Evolutionary conservation across 441 rosid genomes (phyloP).

Genomic region (Jatropha multifida): DNA sequence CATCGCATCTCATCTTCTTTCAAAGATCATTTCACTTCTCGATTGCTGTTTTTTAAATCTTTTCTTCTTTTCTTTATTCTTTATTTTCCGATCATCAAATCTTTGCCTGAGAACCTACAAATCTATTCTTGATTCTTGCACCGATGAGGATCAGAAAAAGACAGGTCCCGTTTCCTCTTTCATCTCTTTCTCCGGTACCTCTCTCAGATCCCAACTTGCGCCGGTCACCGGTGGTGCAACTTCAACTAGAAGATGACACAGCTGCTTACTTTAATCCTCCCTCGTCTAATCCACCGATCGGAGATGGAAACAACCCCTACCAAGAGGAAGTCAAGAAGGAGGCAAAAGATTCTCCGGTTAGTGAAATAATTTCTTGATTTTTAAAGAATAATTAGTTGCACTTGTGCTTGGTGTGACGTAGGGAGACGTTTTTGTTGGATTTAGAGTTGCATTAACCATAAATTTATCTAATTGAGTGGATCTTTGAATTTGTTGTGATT

Average conservation of each 20-base stretch:
- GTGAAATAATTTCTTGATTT: conserved; percentile 26
- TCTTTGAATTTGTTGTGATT: conserved; percentile 14
- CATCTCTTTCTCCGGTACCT: conserved; percentile 76
- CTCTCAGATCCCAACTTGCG: conserved; percentile 76
- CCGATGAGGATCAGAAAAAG: conserved; percentile 96
- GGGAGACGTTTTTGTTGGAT: neutral
- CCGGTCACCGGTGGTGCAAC: conserved; percentile 71
- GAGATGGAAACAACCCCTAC: conserved; percentile 12
- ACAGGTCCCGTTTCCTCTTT: conserved; percentile 62
- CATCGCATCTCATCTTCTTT: conserved; percentile 3
- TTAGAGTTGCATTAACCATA: neutral
- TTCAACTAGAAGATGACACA: conserved; percentile 25
- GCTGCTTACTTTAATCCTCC: conserved; percentile 33
- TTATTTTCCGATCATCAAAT: neutral
- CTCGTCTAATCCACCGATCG: conserved; percentile 46
- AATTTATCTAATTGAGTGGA: neutral
- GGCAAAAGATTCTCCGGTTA: conserved; percentile 35
- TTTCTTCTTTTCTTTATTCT: neutral
- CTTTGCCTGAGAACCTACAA: no score
- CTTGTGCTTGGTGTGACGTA: conserved; percentile 22
- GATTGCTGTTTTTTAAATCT: neutral
- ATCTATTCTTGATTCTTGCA: conserved; percentile 12
- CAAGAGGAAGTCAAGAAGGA: conserved; percentile 16
- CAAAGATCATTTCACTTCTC: conserved; percentile 3
- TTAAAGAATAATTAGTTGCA: conserved; percentile 33